These are phyloP conservation scores for Vitis vinifera DNA, from an alignment of 164 flowering plant genomes.

Conservation along the genomic window ASM3070453v1 NC_081811.1:23807501-23808000, in stretches of 20 bases:
- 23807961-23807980: constrained; percentile 11
- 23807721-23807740: constrained; percentile 56
- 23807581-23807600: constrained; percentile 10
- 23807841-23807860: constrained; percentile 48
- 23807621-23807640: constrained; percentile 19
- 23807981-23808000: constrained; percentile 25
- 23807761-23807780: constrained; percentile 58
- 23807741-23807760: constrained; percentile 37
- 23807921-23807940: constrained; percentile 18
- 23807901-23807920: neutral
- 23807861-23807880: constrained; percentile 40
- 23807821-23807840: constrained; percentile 38
- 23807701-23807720: constrained; percentile 47
- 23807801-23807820: constrained; percentile 59
- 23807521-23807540: constrained; percentile 22
- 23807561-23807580: constrained; percentile 21
- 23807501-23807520: constrained; percentile 14
- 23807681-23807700: constrained; percentile 29
- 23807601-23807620: constrained; percentile 8
- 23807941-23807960: constrained; percentile 48
- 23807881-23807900: constrained; percentile 45
- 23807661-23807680: constrained; percentile 11
- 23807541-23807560: constrained; percentile 8
- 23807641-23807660: constrained; percentile 1
- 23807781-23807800: constrained; percentile 31